Evolutionary conservation across 495 filamentous ascomycete genomes (phyloP).

Genomic region (Tuber umbilicatum): DNA sequence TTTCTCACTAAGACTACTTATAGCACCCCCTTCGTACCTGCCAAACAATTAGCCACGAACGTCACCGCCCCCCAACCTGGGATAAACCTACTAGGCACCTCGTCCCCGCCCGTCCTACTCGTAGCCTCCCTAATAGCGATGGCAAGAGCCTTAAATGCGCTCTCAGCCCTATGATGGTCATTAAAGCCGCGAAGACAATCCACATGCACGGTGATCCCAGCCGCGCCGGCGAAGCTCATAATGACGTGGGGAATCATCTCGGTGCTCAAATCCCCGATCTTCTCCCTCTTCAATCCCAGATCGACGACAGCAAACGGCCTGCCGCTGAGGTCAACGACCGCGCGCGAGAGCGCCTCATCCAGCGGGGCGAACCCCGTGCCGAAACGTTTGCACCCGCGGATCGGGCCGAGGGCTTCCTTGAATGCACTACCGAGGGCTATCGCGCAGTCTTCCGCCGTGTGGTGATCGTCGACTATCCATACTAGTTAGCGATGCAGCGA

Average conservation of each 20-base stretch:
- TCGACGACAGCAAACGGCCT: constrained; percentile 78
- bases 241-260: constrained; percentile 98
- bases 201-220: constrained; percentile 87
- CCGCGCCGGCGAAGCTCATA: constrained; percentile 84
- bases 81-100: constrained; percentile 67
- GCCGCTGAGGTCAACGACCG: constrained; percentile 89
- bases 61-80: not conserved
- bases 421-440: constrained; percentile 84
- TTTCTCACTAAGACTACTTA: constrained; percentile 1
- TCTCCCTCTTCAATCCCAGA: constrained; percentile 75
- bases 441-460: constrained; percentile 93
- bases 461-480: constrained; percentile 85
- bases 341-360: constrained; percentile 88
- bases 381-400: constrained; percentile 78
- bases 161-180: constrained; percentile 94
- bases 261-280: constrained; percentile 82
- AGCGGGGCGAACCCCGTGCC: constrained; percentile 85
- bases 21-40: constrained; percentile 35
- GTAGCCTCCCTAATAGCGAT: constrained; percentile 73
- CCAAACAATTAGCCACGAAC: constrained; percentile 1
- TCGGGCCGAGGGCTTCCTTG: constrained; percentile 63
- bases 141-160: constrained; percentile 93
- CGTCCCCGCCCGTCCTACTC: constrained; percentile 63
- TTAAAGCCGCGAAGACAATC: constrained; percentile 82
- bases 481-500: not conserved